Percentiles rank a stretch among this genome's conserved stretches.
phyloP scores from a whole-genome alignment of 805 yeast species.

The Lachancea quebecensis region DNA sequence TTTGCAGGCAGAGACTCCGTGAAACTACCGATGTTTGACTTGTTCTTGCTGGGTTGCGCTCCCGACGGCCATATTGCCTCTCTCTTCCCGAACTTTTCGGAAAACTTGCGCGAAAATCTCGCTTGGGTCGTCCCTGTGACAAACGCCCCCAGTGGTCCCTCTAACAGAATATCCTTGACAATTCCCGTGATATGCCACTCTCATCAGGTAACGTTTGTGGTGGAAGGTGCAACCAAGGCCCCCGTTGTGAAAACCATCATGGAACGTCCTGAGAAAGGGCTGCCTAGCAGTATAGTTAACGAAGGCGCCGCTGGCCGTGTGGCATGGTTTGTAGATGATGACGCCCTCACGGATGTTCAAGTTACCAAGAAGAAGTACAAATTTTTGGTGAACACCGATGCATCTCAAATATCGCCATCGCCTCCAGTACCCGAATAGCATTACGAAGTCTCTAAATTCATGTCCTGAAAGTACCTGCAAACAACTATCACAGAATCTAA shows the following conservation, averaged over 20 bases:
- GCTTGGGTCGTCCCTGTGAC: slow-evolving; percentile 96
- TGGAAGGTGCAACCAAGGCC: slow-evolving; percentile 93
- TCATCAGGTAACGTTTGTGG: slow-evolving; percentile 86
- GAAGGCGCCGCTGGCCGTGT: slow-evolving; percentile 97
- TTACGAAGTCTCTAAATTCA: not conserved
- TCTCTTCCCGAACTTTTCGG: slow-evolving; percentile 83
- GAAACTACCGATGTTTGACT: slow-evolving; percentile 89
- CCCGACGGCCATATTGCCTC: slow-evolving; percentile 98
- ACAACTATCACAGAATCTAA: too few species aligned
- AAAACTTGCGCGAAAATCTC: slow-evolving; percentile 75
- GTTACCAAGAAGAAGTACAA: slow-evolving; percentile 30
- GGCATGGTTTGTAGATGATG: slow-evolving; percentile 95
- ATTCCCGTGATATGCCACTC: slow-evolving; percentile 95
- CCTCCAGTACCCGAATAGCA: not conserved
- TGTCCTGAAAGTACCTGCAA: too few species aligned
- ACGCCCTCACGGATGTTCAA: slow-evolving; percentile 74
- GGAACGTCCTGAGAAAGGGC: slow-evolving; percentile 95
- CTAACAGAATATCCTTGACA: slow-evolving; percentile 78
- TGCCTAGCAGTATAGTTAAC: slow-evolving; percentile 88
- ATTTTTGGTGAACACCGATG: slow-evolving; percentile 9
- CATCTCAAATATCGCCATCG: not conserved
- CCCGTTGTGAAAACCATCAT: slow-evolving; percentile 84
- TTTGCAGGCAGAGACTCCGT: slow-evolving; percentile 97
- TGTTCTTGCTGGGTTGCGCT: slow-evolving; percentile 90
- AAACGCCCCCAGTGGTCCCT: slow-evolving; percentile 86